Base-by-base conservation (phyloP, 805 yeast genomes). In the Candida dajiaensis region DNA sequence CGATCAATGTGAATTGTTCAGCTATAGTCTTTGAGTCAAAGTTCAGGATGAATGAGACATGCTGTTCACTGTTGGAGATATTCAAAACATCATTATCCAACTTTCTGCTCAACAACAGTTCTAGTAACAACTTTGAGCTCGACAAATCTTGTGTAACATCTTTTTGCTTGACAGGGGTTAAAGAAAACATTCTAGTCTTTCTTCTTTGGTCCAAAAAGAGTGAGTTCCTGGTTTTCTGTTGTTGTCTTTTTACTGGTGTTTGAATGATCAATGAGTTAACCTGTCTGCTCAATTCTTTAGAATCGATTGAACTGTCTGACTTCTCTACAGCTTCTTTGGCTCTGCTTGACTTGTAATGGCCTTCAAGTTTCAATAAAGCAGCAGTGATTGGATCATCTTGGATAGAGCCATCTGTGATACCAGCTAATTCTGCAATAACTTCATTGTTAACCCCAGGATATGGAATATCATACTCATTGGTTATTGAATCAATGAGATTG, bases 1-100 rank as follows among this genome's bases (percentile, higher is more conserved):
- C 99, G 52, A 92, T 85, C 42, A 87, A 62, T 0, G 98, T 92
- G 65, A 92, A 73, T 52, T 92, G 97, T 52, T 81, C 77, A 6
- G 95, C 89, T 26, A 94, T 66, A 0, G 76, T 68, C 46, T 70
- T 66, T 2, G 96, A 81, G 46, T 76, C 80, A 62, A 79, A 83
- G 63, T 84, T 79, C 56, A 94, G 71, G 29, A 90, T 74, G 61
- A 94, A 92, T 3, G 97, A 89, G 9, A 85, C 76, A 62, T 94
- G 99, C 22, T 75, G 68, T 6, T 73, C 75, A 11, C 65, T 59
- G 21, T 71, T 64, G 0, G 50, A 18, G 16, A 58, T 42, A 40
- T 51, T 31, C 38, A 60, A 37, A 13, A 50, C 49, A 10, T 57
- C 63, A 29, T 46, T 53, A 15, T 54, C 54, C 18, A 53, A 50